Conservation (phyloP, 352 stramenopile species). For the Phytopythium chamaehyphon region DNA sequence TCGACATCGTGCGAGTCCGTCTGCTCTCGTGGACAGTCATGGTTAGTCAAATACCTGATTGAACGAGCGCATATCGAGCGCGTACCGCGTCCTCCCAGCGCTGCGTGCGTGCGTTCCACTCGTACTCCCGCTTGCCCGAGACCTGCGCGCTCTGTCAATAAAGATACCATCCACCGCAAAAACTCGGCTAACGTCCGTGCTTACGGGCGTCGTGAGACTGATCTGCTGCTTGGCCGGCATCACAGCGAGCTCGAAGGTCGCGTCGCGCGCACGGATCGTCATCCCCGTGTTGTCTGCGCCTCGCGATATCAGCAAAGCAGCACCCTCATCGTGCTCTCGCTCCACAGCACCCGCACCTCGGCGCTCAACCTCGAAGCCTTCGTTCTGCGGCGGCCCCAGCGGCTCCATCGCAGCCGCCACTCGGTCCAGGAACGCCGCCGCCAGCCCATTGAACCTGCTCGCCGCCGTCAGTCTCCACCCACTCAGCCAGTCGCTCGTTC, state of each 20-base stretch:
- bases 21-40: slow-evolving; percentile 14
- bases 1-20: slow-evolving; percentile 74
- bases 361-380: slow-evolving; percentile 46
- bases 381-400: slow-evolving; percentile 59
- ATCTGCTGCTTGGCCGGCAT: slow-evolving; percentile 61
- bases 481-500: not conserved
- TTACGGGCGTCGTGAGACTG: slow-evolving; percentile 58
- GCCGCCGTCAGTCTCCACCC: not conserved
- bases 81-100: slow-evolving; percentile 77
- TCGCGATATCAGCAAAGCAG: not conserved
- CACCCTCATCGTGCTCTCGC: not conserved
- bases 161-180: not conserved
- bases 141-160: slow-evolving; percentile 26
- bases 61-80: not conserved
- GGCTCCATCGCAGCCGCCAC: slow-evolving; percentile 55
- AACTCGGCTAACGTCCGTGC: not conserved
- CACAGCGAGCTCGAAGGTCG: slow-evolving; percentile 65
- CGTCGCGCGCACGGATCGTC: slow-evolving; percentile 40
- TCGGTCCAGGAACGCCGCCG: slow-evolving; percentile 55
- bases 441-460: slow-evolving; percentile 47
- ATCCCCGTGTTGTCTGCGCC: slow-evolving; percentile 25
- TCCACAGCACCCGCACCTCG: slow-evolving; percentile 16
- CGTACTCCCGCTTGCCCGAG: slow-evolving; percentile 63
- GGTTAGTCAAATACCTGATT: slow-evolving; percentile 8
- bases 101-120: slow-evolving; percentile 66